Evolutionary conservation across 2,329 filamentous ascomycete genomes (phyloP), one percentile per base, ranked within the genome.

Genomic region (Colletotrichum abscissum): DNA sequence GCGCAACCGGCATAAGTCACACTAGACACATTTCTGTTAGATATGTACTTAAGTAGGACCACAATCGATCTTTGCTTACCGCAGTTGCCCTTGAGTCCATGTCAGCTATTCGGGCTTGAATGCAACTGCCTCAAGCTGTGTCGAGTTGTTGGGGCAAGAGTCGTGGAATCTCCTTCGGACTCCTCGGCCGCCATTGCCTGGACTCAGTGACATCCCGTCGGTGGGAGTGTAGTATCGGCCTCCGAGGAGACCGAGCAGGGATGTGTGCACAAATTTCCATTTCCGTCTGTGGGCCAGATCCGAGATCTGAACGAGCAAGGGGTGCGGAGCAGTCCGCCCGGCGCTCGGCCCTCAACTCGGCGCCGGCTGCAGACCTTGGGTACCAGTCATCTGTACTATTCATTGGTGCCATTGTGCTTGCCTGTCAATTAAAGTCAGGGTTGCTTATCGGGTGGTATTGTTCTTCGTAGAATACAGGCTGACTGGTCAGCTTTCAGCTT

Each of bases 1-100:
- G 22, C 65, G 65, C 6, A 63, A n/a, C 3, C 65, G 54, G 12
- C 60, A 69, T 11, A 64, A 19, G 19, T 68, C 65, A 12, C 65
- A 68, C 65, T 68, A 24, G 5, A 24, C 14, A 28, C 2, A 4
- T 33, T 28, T 55, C 24, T 22, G 24, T 55, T 14, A 55, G 52
- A 55, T 4, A 1, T 22, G 24, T 2, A 24, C 12, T 55, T 11
- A 26, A 24, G 52, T n/a, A 58, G 26, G 7, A 6, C 24, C 42
- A 49, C 19, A 8, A 49, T 24, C 19, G 12, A 49, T 24, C 19
- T 19, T 6, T 19, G 24, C 57, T 42, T n/a, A 68, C 65, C 12
- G 65, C 65, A 54, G 65, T 52, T 56, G 38, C 38, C 14, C 65
- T 49, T 33, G 65, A 68, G 7, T 68, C 65, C 65, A 68, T 68